Percentiles rank a stretch among this genome's conserved stretches.
Conservation (phyloP, 371 early-diverging fungal genomes). For the Mucor lusitanicus region DNA sequence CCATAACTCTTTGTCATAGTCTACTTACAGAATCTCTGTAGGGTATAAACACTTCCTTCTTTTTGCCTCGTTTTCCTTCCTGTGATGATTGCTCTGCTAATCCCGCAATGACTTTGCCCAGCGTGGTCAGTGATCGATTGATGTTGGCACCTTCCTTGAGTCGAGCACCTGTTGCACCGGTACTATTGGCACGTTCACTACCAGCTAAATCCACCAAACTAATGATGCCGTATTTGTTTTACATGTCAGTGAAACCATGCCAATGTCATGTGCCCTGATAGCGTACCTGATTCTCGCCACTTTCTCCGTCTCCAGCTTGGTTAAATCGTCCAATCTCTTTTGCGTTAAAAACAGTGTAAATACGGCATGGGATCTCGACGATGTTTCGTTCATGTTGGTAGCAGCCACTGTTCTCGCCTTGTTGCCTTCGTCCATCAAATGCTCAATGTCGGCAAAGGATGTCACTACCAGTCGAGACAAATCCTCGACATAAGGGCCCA, state of each 20-base stretch:
- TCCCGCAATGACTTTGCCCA: constrained; percentile 97
- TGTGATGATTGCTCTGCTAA: constrained; percentile 77
- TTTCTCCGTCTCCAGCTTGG: constrained; percentile 75
- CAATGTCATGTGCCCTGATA: background rate
- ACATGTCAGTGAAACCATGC: background rate
- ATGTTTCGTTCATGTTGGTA: constrained; percentile 96
- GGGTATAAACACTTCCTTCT: constrained; percentile 71
- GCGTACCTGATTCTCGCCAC: constrained; percentile 72
- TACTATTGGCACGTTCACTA: constrained; percentile 94
- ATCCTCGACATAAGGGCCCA: constrained; percentile 95
- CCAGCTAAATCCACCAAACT: constrained; percentile 93
- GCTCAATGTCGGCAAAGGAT: constrained; percentile 75
- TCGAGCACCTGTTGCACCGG: constrained; percentile 95
- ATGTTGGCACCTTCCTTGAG: constrained; percentile 99
- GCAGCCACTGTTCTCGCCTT: constrained; percentile 90
- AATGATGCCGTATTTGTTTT: background rate
- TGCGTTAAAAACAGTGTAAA: constrained; percentile 85
- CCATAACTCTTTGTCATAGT: background rate
- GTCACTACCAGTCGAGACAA: constrained; percentile 81
- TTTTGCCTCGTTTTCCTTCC: constrained; percentile 48
- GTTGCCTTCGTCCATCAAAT: constrained; percentile 88
- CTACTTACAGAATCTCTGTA: constrained; percentile 83
- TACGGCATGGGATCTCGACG: constrained; percentile 94
- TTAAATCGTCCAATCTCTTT: constrained; percentile 58
- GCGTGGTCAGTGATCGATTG: constrained; percentile 92